Evolutionary conservation across 306 rosid genomes (phyloP).

Genomic region (Astragalus glycyphyllos): DNA sequence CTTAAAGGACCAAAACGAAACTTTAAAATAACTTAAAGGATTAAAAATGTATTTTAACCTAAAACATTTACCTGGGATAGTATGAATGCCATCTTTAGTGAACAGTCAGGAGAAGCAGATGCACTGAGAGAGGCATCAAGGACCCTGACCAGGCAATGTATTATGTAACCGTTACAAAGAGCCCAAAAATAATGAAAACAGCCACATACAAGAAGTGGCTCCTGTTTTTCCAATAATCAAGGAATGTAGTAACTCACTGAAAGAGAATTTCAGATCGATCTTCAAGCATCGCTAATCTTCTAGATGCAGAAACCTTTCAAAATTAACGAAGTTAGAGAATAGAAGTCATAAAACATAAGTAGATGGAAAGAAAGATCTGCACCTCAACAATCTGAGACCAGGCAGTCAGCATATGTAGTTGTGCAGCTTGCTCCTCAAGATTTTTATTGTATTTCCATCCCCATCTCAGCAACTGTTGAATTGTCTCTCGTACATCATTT

Average conservation of each 20-base stretch:
- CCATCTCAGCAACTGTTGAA: constrained; percentile 96
- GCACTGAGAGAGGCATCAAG: constrained; percentile 84
- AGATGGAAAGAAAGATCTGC: constrained; percentile 35
- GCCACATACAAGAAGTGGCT: not conserved
- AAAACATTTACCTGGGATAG: constrained; percentile 72
- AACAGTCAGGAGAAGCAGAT: constrained; percentile 96
- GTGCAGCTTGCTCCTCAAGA: constrained; percentile 99
- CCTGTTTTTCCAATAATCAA: constrained; percentile 22
- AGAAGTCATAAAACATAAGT: constrained; percentile 19
- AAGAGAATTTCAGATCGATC: constrained; percentile 84
- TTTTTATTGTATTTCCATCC: constrained; percentile 97
- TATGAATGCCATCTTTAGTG: constrained; percentile 90
- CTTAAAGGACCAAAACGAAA: no score
- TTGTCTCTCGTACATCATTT: constrained; percentile 69
- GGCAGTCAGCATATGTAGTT: constrained; percentile 94
- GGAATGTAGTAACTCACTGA: constrained; percentile 64
- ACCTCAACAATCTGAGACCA: constrained; percentile 99
- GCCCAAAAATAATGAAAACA: constrained; percentile 16
- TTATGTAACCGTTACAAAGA: constrained; percentile 36
- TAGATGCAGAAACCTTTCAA: constrained; percentile 79
- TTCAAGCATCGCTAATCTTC: constrained; percentile 85
- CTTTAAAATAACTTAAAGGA: no score
- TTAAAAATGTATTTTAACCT: no score
- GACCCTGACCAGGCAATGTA: constrained; percentile 60
- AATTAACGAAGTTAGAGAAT: constrained; percentile 39